These are phyloP conservation scores for Trichoderma sp. DNA, from an alignment of 2,329 filamentous ascomycete species.

Conservation along the genomic window DNA sequence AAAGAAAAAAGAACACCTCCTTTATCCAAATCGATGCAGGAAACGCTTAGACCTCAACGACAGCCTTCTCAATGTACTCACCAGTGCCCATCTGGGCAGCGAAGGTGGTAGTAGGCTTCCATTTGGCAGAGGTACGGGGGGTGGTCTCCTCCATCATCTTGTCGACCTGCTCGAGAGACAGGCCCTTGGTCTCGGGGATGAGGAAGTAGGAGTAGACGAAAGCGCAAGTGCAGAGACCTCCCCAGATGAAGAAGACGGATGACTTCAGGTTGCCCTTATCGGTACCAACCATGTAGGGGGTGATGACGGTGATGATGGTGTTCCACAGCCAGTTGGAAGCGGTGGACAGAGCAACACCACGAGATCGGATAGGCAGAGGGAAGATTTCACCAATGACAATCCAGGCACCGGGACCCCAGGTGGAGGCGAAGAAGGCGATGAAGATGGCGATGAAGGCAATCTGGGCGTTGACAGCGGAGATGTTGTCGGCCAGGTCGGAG, in stretches of 20 bases:
- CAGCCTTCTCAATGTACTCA: constrained; percentile 34
- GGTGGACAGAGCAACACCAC: constrained; percentile 82
- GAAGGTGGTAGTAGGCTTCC: constrained; percentile 71
- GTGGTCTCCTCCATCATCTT: constrained; percentile 87
- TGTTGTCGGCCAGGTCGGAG: constrained; percentile 49
- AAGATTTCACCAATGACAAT: constrained; percentile 87
- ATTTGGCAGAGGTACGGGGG: constrained; percentile 72
- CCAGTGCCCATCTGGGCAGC: constrained; percentile 44
- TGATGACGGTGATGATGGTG: constrained; percentile 68
- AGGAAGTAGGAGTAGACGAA: constrained; percentile 70
- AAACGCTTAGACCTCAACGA: constrained; percentile 29
- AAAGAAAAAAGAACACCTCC: not conserved
- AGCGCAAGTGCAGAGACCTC: constrained; percentile 59
- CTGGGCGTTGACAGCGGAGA: constrained; percentile 62
- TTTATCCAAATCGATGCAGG: not conserved
- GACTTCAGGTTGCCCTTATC: constrained; percentile 64
- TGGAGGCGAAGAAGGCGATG: constrained; percentile 89
- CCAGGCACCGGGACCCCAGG: constrained; percentile 82
- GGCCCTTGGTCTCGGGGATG: constrained; percentile 71
- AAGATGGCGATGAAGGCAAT: constrained; percentile 89
- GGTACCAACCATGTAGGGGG: constrained; percentile 65
- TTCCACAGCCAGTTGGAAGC: constrained; percentile 94
- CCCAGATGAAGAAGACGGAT: constrained; percentile 76
- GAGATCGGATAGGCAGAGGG: constrained; percentile 83
- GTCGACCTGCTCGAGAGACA: constrained; percentile 77